Evolutionary conservation across 2,329 filamentous ascomycete genomes (phyloP).

Genomic region (Exophiala bonariae): DNA sequence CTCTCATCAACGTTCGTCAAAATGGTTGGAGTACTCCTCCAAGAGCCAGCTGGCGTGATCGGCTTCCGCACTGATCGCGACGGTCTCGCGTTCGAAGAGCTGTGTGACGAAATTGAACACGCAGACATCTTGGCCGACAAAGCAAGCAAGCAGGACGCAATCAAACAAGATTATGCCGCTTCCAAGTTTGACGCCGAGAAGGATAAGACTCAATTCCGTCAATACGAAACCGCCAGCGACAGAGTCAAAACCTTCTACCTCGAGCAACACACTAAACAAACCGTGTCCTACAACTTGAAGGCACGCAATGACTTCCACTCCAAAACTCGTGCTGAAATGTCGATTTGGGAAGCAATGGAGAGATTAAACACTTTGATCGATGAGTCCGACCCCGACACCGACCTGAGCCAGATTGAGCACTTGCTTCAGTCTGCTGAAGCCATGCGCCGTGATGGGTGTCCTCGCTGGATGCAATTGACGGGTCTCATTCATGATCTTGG

Average conservation of each 20-base stretch:
- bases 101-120: conserved; percentile 60
- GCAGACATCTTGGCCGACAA: conserved; percentile 61
- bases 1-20: conserved; percentile 1
- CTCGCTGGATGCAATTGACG: conserved; percentile 50
- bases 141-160: conserved; percentile 47
- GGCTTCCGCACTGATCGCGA: conserved; percentile 44
- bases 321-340: conserved; percentile 72
- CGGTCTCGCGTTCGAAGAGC: conserved; percentile 58
- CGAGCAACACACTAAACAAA: conserved; percentile 64
- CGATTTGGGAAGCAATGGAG: conserved; percentile 88
- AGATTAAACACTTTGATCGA: conserved; percentile 89
- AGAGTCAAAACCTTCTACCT: conserved; percentile 84
- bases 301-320: conserved; percentile 71
- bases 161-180: conserved; percentile 42
- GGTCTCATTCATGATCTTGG: conserved; percentile 50
- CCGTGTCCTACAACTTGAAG: conserved; percentile 72
- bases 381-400: conserved; percentile 87
- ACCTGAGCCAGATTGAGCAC: conserved; percentile 85
- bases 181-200: conserved; percentile 73
- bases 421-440: conserved; percentile 86
- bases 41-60: conserved; percentile 17
- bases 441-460: conserved; percentile 70
- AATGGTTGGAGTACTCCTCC: conserved; percentile 20
- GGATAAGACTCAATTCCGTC: conserved; percentile 77
- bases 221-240: conserved; percentile 81